These are phyloP conservation scores for Nelumbo lutea DNA, from an alignment of 164 flowering plant species.

Conservation along the genomic window DNA sequence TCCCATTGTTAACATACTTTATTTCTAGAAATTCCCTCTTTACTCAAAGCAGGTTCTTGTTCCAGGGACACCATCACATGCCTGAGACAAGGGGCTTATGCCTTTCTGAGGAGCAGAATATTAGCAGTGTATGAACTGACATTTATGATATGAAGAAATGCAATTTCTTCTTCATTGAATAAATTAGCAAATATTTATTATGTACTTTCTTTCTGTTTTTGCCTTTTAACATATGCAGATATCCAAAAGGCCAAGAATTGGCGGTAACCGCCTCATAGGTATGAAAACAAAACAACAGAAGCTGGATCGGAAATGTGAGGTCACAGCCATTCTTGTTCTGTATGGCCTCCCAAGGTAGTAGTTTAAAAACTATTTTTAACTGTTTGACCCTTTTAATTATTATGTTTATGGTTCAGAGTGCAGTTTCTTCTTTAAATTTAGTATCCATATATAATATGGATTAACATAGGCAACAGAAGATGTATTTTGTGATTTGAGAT, in stretches of 20 bases:
- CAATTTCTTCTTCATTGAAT: neutral
- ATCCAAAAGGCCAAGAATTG: slow-evolving; percentile 59
- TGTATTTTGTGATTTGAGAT: neutral
- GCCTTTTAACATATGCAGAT: slow-evolving; percentile 38
- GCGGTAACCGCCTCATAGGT: slow-evolving; percentile 58
- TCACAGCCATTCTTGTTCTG: slow-evolving; percentile 90
- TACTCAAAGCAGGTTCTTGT: slow-evolving; percentile 10
- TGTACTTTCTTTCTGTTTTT: neutral
- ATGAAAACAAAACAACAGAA: slow-evolving; percentile 80
- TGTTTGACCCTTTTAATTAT: neutral
- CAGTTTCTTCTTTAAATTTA: neutral
- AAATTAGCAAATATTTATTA: neutral
- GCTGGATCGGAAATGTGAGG: slow-evolving; percentile 82
- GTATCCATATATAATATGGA: neutral
- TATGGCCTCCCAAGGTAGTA: slow-evolving; percentile 91
- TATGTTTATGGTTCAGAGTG: neutral
- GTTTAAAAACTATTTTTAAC: neutral
- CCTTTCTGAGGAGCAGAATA: slow-evolving; percentile 97
- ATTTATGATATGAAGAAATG: neutral
- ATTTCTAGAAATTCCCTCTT: neutral
- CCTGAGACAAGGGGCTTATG: slow-evolving; percentile 98
- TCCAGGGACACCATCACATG: slow-evolving; percentile 92
- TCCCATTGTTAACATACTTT: neutral
- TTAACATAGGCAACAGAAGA: neutral
- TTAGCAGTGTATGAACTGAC: slow-evolving; percentile 62